Percentiles rank a stretch among this genome's conserved stretches.
Conservation (phyloP, 139 green algal species). For the Yamagishiella unicocca region DNA sequence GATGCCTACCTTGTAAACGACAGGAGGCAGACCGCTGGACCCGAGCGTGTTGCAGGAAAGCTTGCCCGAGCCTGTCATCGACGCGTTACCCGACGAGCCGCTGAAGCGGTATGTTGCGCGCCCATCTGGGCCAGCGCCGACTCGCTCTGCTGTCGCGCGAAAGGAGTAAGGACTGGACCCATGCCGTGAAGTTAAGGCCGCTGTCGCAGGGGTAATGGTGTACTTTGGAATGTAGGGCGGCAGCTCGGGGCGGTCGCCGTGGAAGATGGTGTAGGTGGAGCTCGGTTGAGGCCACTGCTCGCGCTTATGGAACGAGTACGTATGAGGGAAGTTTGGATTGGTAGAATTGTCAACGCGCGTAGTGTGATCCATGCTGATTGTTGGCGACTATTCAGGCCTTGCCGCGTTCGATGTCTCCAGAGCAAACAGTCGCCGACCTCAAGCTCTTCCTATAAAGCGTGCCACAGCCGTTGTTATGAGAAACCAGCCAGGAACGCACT, state of each 20-base stretch:
- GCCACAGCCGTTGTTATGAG: not conserved
- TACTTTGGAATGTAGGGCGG: slow-evolving; percentile 24
- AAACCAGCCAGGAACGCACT: not conserved
- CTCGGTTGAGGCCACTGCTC: slow-evolving; percentile 15
- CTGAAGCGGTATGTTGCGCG: not conserved
- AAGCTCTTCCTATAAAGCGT: not conserved
- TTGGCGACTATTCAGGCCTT: no score
- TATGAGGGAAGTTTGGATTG: not conserved
- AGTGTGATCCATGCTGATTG: not conserved
- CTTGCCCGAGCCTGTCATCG: not conserved
- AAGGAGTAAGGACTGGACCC: slow-evolving; percentile 10
- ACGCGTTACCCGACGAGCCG: not conserved
- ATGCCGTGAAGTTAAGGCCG: slow-evolving; percentile 11
- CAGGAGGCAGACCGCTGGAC: slow-evolving; percentile 13
- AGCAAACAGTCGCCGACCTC: not conserved
- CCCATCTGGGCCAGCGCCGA: not conserved
- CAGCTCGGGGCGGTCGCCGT: slow-evolving; percentile 2
- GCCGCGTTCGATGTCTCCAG: not conserved
- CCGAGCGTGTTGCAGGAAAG: slow-evolving; percentile 14
- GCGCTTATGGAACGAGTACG: slow-evolving; percentile 7
- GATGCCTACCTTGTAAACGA: slow-evolving; percentile 26
- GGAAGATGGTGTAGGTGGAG: slow-evolving; percentile 38
- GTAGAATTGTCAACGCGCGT: slow-evolving; percentile 22
- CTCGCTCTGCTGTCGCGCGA: not conserved
- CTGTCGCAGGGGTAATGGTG: not conserved